Percentiles rank a stretch among this genome's conserved stretches.
phyloP scores from a whole-genome alignment of 306 rosid genomes.

The Delonix regia region DNA sequence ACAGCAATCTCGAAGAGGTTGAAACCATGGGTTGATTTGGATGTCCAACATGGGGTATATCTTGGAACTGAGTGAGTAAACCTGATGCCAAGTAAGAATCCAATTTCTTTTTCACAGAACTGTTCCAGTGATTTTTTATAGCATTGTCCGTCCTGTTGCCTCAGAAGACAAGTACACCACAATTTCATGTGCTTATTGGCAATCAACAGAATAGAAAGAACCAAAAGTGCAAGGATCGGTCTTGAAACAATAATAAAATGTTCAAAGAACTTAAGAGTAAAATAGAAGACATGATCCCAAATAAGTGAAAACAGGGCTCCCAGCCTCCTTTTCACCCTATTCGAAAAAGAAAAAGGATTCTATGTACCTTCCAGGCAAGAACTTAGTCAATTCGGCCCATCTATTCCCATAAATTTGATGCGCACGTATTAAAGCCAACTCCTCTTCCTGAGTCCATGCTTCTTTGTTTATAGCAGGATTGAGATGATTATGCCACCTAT shows the following conservation, averaged over 20 bases:
- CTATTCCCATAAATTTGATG: slow-evolving; percentile 91
- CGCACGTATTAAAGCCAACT: slow-evolving; percentile 88
- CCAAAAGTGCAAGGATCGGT: slow-evolving; percentile 19
- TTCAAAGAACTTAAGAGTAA: neutral
- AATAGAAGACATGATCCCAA: neutral
- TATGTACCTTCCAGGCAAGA: slow-evolving; percentile 91
- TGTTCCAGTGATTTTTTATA: slow-evolving; percentile 99
- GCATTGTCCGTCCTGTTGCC: slow-evolving; percentile 98
- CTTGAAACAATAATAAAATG: slow-evolving; percentile 4
- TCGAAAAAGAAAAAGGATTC: neutral
- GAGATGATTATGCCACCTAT: slow-evolving; percentile 99
- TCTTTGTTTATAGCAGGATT: slow-evolving; percentile 96
- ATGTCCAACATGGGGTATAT: slow-evolving; percentile 60
- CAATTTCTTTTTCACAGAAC: slow-evolving; percentile 97
- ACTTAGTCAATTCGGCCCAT: slow-evolving; percentile 97
- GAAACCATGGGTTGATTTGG: slow-evolving; percentile 57
- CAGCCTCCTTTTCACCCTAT: slow-evolving; percentile 15
- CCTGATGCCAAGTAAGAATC: slow-evolving; percentile 97
- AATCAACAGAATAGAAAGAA: slow-evolving; percentile 26
- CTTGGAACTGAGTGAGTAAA: slow-evolving; percentile 69
- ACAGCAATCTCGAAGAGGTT: slow-evolving; percentile 70
- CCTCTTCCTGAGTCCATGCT: slow-evolving; percentile 99
- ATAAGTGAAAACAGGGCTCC: slow-evolving; percentile 20
- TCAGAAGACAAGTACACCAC: slow-evolving; percentile 37
- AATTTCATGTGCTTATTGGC: slow-evolving; percentile 11